Evolutionary conservation across 2,329 filamentous ascomycete genomes (phyloP).

Genomic region (Aspergillus hortae): DNA sequence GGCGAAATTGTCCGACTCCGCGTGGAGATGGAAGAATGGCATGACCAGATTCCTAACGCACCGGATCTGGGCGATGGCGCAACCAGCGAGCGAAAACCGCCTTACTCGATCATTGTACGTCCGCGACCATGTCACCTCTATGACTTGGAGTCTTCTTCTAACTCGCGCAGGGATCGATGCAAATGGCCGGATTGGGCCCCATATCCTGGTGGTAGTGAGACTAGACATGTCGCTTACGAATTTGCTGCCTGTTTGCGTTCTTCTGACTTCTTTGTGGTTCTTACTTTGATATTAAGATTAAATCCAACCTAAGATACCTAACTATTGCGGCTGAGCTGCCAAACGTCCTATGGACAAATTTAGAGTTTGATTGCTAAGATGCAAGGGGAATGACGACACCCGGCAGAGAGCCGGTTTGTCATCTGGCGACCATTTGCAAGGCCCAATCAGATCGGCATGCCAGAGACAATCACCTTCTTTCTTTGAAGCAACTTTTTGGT

Average conservation of each 20-base stretch:
- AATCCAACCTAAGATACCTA: not conserved
- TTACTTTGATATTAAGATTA: not conserved
- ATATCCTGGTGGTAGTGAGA: conserved; percentile 43
- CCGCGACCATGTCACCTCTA: not conserved
- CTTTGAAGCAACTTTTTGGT: too few species aligned
- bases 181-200: conserved; percentile 43
- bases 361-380: conserved; percentile 2
- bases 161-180: conserved; percentile 42
- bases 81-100: conserved; percentile 56
- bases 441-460: too few species aligned
- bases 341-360: not conserved
- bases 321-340: not conserved
- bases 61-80: conserved; percentile 62
- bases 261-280: not conserved
- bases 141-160: conserved; percentile 3
- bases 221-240: not conserved
- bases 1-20: conserved; percentile 85
- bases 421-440: too few species aligned
- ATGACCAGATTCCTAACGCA: conserved; percentile 75
- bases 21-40: conserved; percentile 84
- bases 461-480: too few species aligned
- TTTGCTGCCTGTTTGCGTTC: conserved; percentile 6
- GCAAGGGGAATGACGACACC: conserved; percentile 4
- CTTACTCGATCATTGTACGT: conserved; percentile 45
- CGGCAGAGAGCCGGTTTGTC: not conserved